These are phyloP conservation scores for Gossypium raimondii DNA, from an alignment of 345 rosid species.

Conservation along the genomic window DNA sequence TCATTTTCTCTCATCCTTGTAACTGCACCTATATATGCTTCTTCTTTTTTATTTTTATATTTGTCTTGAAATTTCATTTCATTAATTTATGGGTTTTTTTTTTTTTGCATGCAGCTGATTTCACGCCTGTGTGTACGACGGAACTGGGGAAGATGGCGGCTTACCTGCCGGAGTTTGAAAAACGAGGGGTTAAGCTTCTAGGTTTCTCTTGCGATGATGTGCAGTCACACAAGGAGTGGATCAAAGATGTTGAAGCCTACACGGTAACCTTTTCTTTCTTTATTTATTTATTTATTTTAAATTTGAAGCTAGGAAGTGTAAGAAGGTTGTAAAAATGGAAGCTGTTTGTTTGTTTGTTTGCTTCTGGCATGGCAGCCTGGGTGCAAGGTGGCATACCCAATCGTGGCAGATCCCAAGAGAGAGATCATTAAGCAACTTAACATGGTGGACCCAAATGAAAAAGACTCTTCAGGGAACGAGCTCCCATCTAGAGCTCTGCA, in stretches of 20 bases:
- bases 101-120: constrained; percentile 48
- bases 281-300: neutral
- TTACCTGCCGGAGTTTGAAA: constrained; percentile 42
- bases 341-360: neutral
- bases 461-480: constrained; percentile 33
- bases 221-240: constrained; percentile 59
- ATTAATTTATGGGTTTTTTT: neutral
- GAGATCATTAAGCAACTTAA: constrained; percentile 58
- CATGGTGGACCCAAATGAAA: constrained; percentile 74
- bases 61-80: neutral
- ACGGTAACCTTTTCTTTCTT: constrained; percentile 26
- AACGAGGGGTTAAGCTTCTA: constrained; percentile 65
- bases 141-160: constrained; percentile 69
- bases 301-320: no score
- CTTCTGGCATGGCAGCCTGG: constrained; percentile 38
- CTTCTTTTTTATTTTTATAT: neutral
- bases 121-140: constrained; percentile 82
- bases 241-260: constrained; percentile 70
- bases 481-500: constrained; percentile 74
- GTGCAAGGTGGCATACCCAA: constrained; percentile 62
- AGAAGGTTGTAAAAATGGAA: no score
- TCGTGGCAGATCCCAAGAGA: constrained; percentile 62
- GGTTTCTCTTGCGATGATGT: constrained; percentile 78
- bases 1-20: constrained; percentile 82
- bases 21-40: neutral